A percentile compares a stretch with the other conserved stretches of the same genome.
These are phyloP conservation scores for Candida ponderosae DNA, from an alignment of 805 yeast species.

Conservation along the genomic window DNA sequence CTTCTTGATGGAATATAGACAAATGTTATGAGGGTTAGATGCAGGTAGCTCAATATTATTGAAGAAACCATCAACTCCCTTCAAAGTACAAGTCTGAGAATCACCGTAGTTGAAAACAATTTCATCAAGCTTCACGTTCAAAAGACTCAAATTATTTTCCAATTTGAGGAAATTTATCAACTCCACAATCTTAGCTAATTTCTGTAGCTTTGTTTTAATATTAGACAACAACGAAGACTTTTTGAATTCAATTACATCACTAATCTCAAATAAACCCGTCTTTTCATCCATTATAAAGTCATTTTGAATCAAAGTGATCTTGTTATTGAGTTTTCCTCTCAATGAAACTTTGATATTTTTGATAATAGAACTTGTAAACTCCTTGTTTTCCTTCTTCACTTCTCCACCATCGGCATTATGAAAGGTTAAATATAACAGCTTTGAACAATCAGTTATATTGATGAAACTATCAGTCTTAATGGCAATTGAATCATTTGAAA, in stretches of 20 bases:
- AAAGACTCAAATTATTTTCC: slow-evolving; percentile 12
- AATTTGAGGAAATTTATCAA: slow-evolving; percentile 14
- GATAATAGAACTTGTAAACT: slow-evolving; percentile 3
- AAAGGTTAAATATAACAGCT: slow-evolving; percentile 22
- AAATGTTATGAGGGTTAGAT: slow-evolving; percentile 17
- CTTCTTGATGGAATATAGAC: slow-evolving; percentile 14
- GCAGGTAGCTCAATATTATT: slow-evolving; percentile 14
- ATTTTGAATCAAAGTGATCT: slow-evolving; percentile 6
- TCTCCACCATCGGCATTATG: background rate
- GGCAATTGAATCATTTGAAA: slow-evolving; percentile 14
- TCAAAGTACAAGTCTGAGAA: slow-evolving; percentile 12
- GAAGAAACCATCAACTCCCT: slow-evolving; percentile 7
- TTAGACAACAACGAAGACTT: slow-evolving; percentile 8
- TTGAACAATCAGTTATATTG: slow-evolving; percentile 27
- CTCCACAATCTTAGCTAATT: slow-evolving; percentile 17
- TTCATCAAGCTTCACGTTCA: slow-evolving; percentile 18
- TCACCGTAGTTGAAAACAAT: slow-evolving; percentile 19
- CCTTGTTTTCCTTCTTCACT: too few species aligned
- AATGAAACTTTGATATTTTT: slow-evolving; percentile 23
- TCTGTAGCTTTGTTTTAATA: slow-evolving; percentile 11
- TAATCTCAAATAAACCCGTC: slow-evolving; percentile 13
- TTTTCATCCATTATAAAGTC: slow-evolving; percentile 12
- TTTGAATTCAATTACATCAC: slow-evolving; percentile 11
- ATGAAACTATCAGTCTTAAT: slow-evolving; percentile 28
- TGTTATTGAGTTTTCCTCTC: slow-evolving; percentile 23